Base-by-base conservation (phyloP, 2,329 filamentous ascomycete genomes). In the Penicillium sp. region DNA sequence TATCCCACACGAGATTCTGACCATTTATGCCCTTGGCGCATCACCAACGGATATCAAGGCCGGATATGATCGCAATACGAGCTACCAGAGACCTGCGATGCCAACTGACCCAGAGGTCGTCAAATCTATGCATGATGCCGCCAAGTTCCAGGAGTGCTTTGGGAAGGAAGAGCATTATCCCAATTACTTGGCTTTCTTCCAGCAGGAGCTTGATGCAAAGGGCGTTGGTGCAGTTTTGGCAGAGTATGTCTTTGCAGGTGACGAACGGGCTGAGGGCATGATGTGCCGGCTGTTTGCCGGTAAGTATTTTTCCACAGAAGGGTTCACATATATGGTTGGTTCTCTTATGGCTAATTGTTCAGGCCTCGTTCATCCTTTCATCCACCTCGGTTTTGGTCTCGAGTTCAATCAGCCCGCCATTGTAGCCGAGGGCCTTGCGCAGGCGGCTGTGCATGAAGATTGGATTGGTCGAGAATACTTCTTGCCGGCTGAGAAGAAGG, bases 331-430 rank as follows among this genome's bases (percentile, higher is more conserved):
- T 40, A 30, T 19, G 19, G 13, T 30, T 13, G 14, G 13, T 22
- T 2, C 29, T 19, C 14, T 42, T 16, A n/a, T 9, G 12, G 16
- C 18, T 38, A 31, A 37, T 10, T 13, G 10, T 29, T 31, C 57
- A 79, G 83, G 87, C 0, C 79, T 92, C 54, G 59, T 90, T 2
- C 89, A 95, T 63, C 89, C 89, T 2, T 72, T 93, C 13, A 91
- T 95, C 54, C 89, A 95, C 64, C 78, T 95, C 16, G 87, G 89
- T 41, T 95, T 89, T 64, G 90, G 87, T 4, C 65, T 95, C 30
- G 89, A 95, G 65, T 95, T 89, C 73, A 67, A 79, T 9, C 89
- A 95, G 64, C 88, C 88, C 2, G 87, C 87, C 31, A 83, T 95
- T 51, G 77, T 95, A 25, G 88, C 89, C 5, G 82, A 92, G 70